Evolutionary conservation across 768 basidiomycete species (phyloP).

Genomic region (Pisolithus orientalis): DNA sequence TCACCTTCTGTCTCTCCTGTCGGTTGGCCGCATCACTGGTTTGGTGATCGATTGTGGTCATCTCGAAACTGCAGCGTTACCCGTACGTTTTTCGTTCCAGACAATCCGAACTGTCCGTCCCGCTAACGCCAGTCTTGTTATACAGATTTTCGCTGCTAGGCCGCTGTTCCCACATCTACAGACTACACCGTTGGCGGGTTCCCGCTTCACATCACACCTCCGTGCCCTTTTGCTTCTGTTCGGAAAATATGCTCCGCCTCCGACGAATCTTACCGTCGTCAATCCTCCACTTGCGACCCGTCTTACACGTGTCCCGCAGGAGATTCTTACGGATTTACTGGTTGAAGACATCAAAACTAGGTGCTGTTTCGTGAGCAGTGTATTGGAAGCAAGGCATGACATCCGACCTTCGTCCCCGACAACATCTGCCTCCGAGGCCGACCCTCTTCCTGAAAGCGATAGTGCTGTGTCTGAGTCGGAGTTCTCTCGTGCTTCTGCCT

Average conservation of each 20-base stretch:
- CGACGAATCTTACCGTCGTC: slow-evolving; percentile 57
- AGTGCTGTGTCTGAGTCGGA: slow-evolving; percentile 63
- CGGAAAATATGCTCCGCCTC: slow-evolving; percentile 81
- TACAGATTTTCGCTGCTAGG: slow-evolving; percentile 82
- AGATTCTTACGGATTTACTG: slow-evolving; percentile 72
- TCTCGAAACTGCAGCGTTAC: slow-evolving; percentile 82
- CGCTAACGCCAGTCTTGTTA: slow-evolving; percentile 1
- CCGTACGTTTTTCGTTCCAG: slow-evolving; percentile 45
- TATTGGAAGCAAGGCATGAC: slow-evolving; percentile 35
- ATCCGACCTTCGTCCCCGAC: slow-evolving; percentile 28
- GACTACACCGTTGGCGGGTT: slow-evolving; percentile 86
- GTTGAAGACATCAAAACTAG: slow-evolving; percentile 88
- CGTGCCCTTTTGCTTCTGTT: slow-evolving; percentile 77
- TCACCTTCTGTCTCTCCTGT: slow-evolving; percentile 77
- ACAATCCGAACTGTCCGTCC: background rate
- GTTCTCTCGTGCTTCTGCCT: slow-evolving; percentile 47
- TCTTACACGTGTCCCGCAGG: slow-evolving; percentile 64
- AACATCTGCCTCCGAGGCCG: slow-evolving; percentile 29
- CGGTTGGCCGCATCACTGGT: slow-evolving; percentile 86
- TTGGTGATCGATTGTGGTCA: slow-evolving; percentile 92
- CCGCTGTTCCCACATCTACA: slow-evolving; percentile 79
- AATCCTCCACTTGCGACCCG: slow-evolving; percentile 60
- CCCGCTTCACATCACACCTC: slow-evolving; percentile 71
- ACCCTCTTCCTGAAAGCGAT: slow-evolving; percentile 45
- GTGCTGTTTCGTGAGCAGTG: slow-evolving; percentile 78